phyloP scores from a whole-genome alignment of 2,329 filamentous ascomycete species.

The Aureobasidium mangrovei region DNA sequence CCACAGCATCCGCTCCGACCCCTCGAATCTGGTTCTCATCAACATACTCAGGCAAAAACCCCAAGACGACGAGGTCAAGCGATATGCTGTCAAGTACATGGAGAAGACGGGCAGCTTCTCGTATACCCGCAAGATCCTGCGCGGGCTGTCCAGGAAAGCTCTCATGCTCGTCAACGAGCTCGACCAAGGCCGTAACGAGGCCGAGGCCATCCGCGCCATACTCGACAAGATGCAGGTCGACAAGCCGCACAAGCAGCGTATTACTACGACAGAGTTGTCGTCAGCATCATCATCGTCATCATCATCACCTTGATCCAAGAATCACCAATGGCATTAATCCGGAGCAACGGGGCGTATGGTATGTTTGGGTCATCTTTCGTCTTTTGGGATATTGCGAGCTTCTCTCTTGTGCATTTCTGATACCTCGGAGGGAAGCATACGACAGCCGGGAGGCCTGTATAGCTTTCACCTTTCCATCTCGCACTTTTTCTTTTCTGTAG shows the following conservation, averaged over 20 bases:
- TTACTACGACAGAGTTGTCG: background rate
- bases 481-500: background rate
- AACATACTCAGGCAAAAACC: slow-evolving; percentile 92
- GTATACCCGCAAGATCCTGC: slow-evolving; percentile 60
- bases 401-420: background rate
- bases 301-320: background rate
- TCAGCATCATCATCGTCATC: background rate
- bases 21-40: slow-evolving; percentile 66
- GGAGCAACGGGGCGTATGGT: too few relatives aligned
- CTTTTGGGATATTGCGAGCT: background rate
- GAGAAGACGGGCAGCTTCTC: slow-evolving; percentile 80
- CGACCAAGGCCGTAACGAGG: slow-evolving; percentile 29
- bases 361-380: background rate
- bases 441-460: background rate
- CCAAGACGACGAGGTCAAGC: slow-evolving; percentile 76
- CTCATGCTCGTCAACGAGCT: slow-evolving; percentile 35
- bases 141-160: slow-evolving; percentile 36
- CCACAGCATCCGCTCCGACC: slow-evolving; percentile 76
- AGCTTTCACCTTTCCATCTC: background rate
- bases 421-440: background rate
- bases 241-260: slow-evolving; percentile 13
- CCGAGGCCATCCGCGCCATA: slow-evolving; percentile 32
- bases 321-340: too few relatives aligned
- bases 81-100: slow-evolving; percentile 87
- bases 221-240: slow-evolving; percentile 33